A percentile compares a stretch with the other conserved stretches of the same genome.
Evolutionary conservation across 2,329 filamentous ascomycete species (phyloP).

Genomic region (Colletotrichum phormii): DNA sequence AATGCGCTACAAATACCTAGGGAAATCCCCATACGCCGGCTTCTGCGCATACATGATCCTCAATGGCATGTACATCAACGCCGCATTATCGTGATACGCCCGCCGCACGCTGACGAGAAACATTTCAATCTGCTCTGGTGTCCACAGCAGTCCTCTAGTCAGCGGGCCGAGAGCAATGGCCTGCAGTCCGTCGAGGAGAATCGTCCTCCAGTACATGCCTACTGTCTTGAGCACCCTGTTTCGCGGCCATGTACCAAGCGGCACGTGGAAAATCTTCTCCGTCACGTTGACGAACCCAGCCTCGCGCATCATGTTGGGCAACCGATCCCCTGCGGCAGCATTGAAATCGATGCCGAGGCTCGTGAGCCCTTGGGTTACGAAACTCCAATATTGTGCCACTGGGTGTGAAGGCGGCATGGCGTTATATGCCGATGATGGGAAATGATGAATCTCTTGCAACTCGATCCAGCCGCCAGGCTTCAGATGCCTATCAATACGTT

Average conservation of each 20-base stretch:
- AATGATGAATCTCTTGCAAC: constrained; percentile 65
- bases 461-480: constrained; percentile 68
- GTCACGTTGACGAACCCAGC: constrained; percentile 65
- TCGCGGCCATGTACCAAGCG: constrained; percentile 66
- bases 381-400: constrained; percentile 59
- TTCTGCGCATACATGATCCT: constrained; percentile 67
- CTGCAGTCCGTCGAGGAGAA: constrained; percentile 61
- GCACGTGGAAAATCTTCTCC: constrained; percentile 61
- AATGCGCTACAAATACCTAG: not conserved
- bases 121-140: constrained; percentile 58
- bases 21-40: constrained; percentile 43
- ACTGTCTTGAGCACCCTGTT: constrained; percentile 63
- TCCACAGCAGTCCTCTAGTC: constrained; percentile 61
- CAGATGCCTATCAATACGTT: constrained; percentile 52
- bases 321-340: constrained; percentile 52
- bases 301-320: constrained; percentile 59
- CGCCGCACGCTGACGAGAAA: constrained; percentile 61
- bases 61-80: constrained; percentile 66
- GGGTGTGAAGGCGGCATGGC: constrained; percentile 53
- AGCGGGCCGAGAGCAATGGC: constrained; percentile 65
- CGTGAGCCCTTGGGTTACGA: constrained; percentile 56
- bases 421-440: constrained; percentile 56
- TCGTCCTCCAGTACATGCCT: constrained; percentile 63
- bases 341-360: constrained; percentile 60
- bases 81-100: constrained; percentile 58